Percentiles rank a stretch among this genome's conserved stretches.
These are phyloP conservation scores for Blastocystis sp. DNA, from an alignment of 352 stramenopile species.

Conservation along the genomic window DNA sequence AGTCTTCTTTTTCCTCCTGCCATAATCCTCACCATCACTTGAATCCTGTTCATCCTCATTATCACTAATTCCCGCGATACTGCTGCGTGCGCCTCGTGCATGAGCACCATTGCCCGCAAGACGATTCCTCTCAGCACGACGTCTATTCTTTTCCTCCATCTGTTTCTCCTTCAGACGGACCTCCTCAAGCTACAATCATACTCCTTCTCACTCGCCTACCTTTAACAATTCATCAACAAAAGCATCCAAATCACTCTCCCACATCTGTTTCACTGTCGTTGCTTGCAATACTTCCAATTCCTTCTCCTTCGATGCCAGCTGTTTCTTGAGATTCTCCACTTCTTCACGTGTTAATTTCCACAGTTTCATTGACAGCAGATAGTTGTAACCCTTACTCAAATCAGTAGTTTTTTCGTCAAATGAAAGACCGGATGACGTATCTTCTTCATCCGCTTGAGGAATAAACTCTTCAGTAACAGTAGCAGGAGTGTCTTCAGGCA, in stretches of 20 bases:
- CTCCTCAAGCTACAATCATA: conserved; percentile 43
- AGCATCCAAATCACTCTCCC: conserved; percentile 86
- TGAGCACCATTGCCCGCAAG: not conserved
- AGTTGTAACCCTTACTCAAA: conserved; percentile 79
- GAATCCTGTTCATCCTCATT: not conserved
- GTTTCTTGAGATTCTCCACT: conserved; percentile 82
- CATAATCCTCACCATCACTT: not conserved
- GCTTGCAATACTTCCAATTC: conserved; percentile 80
- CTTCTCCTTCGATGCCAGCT: conserved; percentile 81
- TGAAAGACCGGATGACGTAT: conserved; percentile 5
- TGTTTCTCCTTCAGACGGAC: conserved; percentile 46
- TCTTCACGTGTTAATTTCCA: conserved; percentile 87
- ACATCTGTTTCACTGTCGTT: conserved; percentile 84
- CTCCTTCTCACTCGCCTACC: conserved; percentile 72
- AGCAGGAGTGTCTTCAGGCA: conserved; percentile 71
- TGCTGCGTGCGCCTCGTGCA: not conserved
- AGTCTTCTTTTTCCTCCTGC: not conserved
- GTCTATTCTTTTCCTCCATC: conserved; percentile 36
- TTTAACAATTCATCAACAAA: conserved; percentile 78
- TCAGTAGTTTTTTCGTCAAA: conserved; percentile 71
- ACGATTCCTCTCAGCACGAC: not conserved
- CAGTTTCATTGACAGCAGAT: conserved; percentile 90
- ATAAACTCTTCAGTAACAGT: conserved; percentile 73
- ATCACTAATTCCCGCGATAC: not conserved
- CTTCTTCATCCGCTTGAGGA: conserved; percentile 70